Evolutionary conservation across 2,329 filamentous ascomycete species (phyloP), one percentile per base, ranked within the genome.

Genomic region (Ophiognomonia clavigignenti-juglandacearum): DNA sequence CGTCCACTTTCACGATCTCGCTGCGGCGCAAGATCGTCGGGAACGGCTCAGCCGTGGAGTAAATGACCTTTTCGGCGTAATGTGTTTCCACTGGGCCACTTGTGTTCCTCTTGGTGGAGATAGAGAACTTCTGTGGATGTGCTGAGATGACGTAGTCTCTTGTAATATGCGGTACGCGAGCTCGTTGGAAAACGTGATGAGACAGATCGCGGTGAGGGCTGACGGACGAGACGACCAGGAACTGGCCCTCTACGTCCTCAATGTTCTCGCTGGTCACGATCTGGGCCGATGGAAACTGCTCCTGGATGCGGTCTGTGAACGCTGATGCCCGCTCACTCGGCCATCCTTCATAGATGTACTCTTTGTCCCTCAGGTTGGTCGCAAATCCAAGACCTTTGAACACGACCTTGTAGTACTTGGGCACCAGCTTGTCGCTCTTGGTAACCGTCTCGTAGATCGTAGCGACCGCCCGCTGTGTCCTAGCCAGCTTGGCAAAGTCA

Each of bases 371-470:
- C 19, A 97, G 65, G 40, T 77, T 85, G 2, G 81, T 60, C 1
- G 91, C 88, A 65, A 96, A 97, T 1, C 92, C 91, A 45, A 96
- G 80, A 5, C 92, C 92, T 59, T 85, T 88, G 71, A 93, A 97
- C 11, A 84, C 77, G 23, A 97, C 91, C 54, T 88, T 86, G 78
- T 95, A 97, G 67, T 95, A 97, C 53, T 92, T 86, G 10, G 88
- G 85, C 50, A 85, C 81, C 16, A 84, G 70, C 55, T 83, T 85
- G 45, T 92, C 85, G 57, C 88, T 87, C 70, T 88, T 92, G 10
- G 86, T 79, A 52, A 96, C 86, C 13, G 78, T 85, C 64, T 97
- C 93, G 64, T 96, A 91, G 20, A 97, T 90, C 42, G 85, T 88
- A 18, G 91, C 92, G 69, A 96, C 96, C 6, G 92, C 90, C 51